Percentiles rank a stretch among this genome's conserved stretches.
These are phyloP conservation scores for Tephrocybe sp. DNA, from an alignment of 768 basidiomycete species.

Conservation along the genomic window DNA sequence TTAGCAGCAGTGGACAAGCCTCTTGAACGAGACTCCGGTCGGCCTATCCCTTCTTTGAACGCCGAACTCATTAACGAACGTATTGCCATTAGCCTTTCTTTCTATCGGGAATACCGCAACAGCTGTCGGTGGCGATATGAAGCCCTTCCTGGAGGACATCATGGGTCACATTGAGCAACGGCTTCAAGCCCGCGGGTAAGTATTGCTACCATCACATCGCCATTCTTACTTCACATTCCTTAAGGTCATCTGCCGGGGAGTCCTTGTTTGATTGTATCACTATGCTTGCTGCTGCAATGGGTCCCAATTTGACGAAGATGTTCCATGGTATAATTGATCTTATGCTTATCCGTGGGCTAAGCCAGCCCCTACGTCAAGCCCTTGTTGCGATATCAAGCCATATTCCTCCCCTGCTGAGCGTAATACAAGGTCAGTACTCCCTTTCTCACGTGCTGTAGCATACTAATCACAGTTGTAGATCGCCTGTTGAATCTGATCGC, in stretches of 20 bases:
- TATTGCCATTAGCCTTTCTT: conserved; percentile 78
- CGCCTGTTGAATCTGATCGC: conserved; percentile 86
- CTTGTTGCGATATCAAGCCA: conserved; percentile 78
- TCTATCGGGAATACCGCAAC: conserved; percentile 94
- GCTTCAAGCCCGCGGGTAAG: conserved; percentile 78
- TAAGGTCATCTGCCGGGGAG: conserved; percentile 78
- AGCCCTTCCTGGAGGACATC: conserved; percentile 88
- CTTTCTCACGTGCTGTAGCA: not conserved
- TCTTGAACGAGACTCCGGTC: conserved; percentile 83
- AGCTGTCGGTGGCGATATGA: conserved; percentile 91
- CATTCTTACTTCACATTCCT: not conserved
- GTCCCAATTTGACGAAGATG: conserved; percentile 91
- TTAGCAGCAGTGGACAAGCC: conserved; percentile 84
- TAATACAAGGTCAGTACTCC: conserved; percentile 74
- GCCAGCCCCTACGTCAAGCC: conserved; percentile 82
- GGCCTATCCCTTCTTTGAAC: conserved; percentile 15
- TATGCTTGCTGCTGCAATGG: conserved; percentile 92
- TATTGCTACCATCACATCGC: not conserved
- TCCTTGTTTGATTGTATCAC: conserved; percentile 97
- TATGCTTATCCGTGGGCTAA: conserved; percentile 92
- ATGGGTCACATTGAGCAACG: conserved; percentile 86
- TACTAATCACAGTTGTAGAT: too few relatives aligned
- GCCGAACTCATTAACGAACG: conserved; percentile 9
- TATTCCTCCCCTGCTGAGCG: conserved; percentile 86
- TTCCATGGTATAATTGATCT: conserved; percentile 94